A percentile compares a stretch with the other conserved stretches of the same genome.
Conservation (phyloP, 352 stramenopile species). For the Pythium aristosporum region DNA sequence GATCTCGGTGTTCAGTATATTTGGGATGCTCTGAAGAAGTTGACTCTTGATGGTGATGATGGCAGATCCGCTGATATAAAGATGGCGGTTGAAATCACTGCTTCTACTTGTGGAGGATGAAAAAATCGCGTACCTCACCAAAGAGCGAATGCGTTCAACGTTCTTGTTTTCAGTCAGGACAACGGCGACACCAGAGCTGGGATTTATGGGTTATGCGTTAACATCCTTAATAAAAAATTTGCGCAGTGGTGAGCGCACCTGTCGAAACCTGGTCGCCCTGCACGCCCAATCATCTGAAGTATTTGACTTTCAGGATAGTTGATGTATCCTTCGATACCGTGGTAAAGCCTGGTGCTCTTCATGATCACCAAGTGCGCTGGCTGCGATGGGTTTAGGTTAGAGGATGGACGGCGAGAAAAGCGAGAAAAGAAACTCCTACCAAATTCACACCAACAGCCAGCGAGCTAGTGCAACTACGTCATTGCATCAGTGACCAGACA, state of each 20-base stretch:
- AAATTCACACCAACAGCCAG: conserved; percentile 47
- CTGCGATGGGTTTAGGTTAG: conserved; percentile 14
- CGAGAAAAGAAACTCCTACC: conserved; percentile 14
- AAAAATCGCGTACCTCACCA: conserved; percentile 11
- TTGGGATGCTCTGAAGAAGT: background rate
- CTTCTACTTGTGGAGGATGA: too few species aligned
- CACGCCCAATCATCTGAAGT: conserved; percentile 46
- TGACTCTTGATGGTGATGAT: conserved; percentile 6
- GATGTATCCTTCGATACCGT: conserved; percentile 27
- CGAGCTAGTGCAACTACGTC: conserved; percentile 34
- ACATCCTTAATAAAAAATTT: conserved; percentile 23
- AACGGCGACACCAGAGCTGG: conserved; percentile 11
- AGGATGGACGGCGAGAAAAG: background rate
- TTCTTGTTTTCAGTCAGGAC: conserved; percentile 5
- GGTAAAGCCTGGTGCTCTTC: conserved; percentile 40
- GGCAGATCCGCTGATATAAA: background rate
- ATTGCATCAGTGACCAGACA: background rate
- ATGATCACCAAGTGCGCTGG: conserved; percentile 43
- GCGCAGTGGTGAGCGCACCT: conserved; percentile 16
- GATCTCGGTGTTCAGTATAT: conserved; percentile 11
- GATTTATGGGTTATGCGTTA: conserved; percentile 4
- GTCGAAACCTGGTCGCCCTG: conserved; percentile 34
- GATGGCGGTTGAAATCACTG: background rate
- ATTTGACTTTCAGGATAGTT: conserved; percentile 31
- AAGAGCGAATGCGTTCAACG: background rate